Conservation (phyloP, 2,329 filamentous ascomycete species). For the Exophiala sideris region DNA sequence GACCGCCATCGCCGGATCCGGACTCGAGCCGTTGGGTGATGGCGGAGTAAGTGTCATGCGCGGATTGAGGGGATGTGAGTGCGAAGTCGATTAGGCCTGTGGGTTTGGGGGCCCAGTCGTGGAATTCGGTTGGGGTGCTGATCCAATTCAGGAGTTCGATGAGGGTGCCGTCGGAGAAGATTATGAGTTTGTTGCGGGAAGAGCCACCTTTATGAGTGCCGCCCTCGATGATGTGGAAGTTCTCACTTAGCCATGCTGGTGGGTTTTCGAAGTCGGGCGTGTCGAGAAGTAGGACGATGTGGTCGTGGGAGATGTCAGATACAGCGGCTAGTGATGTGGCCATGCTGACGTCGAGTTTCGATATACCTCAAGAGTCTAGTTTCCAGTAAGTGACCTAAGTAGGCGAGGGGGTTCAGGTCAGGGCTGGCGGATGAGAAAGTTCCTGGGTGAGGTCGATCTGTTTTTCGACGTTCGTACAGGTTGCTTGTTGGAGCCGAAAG, state of each 20-base stretch:
- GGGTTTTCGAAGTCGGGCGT: constrained; percentile 25
- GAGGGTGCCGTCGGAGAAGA: constrained; percentile 30
- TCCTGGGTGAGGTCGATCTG: no score
- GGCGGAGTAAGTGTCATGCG: constrained; percentile 19
- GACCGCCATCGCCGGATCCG: constrained; percentile 13
- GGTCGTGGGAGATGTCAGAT: constrained; percentile 24
- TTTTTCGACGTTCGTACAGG: no score
- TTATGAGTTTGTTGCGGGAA: constrained; percentile 29
- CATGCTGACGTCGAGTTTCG: background rate
- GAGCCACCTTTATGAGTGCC: constrained; percentile 28
- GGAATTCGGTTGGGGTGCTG: constrained; percentile 21
- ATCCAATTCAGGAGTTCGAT: constrained; percentile 31
- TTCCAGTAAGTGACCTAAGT: no score
- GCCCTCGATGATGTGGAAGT: constrained; percentile 29
- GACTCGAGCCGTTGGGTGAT: constrained; percentile 15
- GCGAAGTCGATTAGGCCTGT: constrained; percentile 29
- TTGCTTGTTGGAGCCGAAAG: no score
- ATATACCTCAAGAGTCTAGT: no score
- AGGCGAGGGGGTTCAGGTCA: no score
- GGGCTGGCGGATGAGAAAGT: no score
- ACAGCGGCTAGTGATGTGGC: constrained; percentile 6
- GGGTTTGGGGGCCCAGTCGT: constrained; percentile 27
- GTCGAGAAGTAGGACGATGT: constrained; percentile 27
- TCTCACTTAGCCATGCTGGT: constrained; percentile 28
- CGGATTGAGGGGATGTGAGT: constrained; percentile 24